phyloP scores from a whole-genome alignment of 2,329 filamentous ascomycete species.

The Bipolaris sorokiniana region DNA sequence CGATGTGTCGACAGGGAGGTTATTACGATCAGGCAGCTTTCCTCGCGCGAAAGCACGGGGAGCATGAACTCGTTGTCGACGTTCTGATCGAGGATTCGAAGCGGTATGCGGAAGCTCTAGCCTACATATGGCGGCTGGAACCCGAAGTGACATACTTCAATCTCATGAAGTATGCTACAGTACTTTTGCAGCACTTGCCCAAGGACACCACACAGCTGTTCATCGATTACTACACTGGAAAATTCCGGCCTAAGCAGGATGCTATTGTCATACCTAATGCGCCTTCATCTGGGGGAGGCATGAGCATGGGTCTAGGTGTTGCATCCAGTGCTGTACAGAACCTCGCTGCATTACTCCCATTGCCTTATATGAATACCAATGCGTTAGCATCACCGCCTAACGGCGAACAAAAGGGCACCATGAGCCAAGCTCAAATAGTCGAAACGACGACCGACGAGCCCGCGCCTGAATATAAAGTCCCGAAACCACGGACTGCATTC shows the following conservation, averaged over 20 bases:
- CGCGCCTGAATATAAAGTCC: conserved; percentile 71
- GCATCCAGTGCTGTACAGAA: conserved; percentile 84
- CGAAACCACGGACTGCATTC: conserved; percentile 86
- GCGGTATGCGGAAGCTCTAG: conserved; percentile 83
- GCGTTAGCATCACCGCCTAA: conserved; percentile 61
- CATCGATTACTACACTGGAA: conserved; percentile 91
- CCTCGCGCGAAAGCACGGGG: conserved; percentile 89
- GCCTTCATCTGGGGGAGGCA: conserved; percentile 52
- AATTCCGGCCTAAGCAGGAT: conserved; percentile 76
- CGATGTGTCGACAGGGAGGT: conserved; percentile 95
- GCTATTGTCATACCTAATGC: conserved; percentile 58
- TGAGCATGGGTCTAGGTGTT: conserved; percentile 49
- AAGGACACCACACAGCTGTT: conserved; percentile 84
- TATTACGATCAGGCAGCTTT: conserved; percentile 98
- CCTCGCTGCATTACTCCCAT: conserved; percentile 78
- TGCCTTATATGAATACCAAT: conserved; percentile 81
- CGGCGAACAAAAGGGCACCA: conserved; percentile 59
- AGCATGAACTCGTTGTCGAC: conserved; percentile 91
- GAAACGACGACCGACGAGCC: conserved; percentile 60
- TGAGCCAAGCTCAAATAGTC: conserved; percentile 61
- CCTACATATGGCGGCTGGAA: conserved; percentile 89
- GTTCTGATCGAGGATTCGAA: conserved; percentile 96
- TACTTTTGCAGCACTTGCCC: conserved; percentile 86
- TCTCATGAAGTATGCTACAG: conserved; percentile 92
- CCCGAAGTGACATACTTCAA: conserved; percentile 81